Evolutionary conservation across 495 filamentous ascomycete genomes (phyloP).

Genomic region (Astrothelium macrocarpum): DNA sequence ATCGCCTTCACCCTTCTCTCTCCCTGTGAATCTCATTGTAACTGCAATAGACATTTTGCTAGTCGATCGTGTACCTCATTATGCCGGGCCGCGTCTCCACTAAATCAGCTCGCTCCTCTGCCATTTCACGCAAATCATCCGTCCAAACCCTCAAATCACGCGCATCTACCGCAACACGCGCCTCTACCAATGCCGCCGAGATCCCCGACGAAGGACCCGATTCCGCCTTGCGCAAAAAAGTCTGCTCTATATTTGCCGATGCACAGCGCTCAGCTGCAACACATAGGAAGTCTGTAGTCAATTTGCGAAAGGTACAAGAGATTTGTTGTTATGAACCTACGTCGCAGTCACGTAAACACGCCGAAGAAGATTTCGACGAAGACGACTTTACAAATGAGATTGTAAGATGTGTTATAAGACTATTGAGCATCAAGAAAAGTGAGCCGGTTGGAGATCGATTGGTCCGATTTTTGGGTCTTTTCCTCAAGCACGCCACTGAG

Average conservation of each 20-base stretch:
- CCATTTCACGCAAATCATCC: slow-evolving; percentile 29
- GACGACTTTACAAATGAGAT: slow-evolving; percentile 82
- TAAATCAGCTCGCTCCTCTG: slow-evolving; percentile 23
- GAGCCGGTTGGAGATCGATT: slow-evolving; percentile 81
- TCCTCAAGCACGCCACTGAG: slow-evolving; percentile 70
- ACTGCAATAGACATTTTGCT: background rate
- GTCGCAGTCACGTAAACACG: slow-evolving; percentile 34
- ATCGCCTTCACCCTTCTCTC: background rate
- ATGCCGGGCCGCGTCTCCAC: slow-evolving; percentile 35
- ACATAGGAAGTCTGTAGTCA: slow-evolving; percentile 81
- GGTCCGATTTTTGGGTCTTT: slow-evolving; percentile 75
- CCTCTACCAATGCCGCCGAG: slow-evolving; percentile 53
- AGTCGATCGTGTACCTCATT: background rate
- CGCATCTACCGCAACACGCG: slow-evolving; percentile 37
- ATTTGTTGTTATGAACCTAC: slow-evolving; percentile 68
- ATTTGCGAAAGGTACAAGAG: slow-evolving; percentile 74
- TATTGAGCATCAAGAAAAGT: slow-evolving; percentile 82
- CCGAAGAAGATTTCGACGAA: slow-evolving; percentile 53
- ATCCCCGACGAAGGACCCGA: slow-evolving; percentile 64
- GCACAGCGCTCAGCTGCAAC: slow-evolving; percentile 80
- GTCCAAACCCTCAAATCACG: slow-evolving; percentile 26
- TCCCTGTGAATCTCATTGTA: too few relatives aligned
- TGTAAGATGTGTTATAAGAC: slow-evolving; percentile 64
- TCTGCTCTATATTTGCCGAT: slow-evolving; percentile 73
- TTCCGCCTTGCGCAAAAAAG: slow-evolving; percentile 61